Conservation (phyloP, 2,329 filamentous ascomycete genomes). For the Keithomyces neogunnii region DNA sequence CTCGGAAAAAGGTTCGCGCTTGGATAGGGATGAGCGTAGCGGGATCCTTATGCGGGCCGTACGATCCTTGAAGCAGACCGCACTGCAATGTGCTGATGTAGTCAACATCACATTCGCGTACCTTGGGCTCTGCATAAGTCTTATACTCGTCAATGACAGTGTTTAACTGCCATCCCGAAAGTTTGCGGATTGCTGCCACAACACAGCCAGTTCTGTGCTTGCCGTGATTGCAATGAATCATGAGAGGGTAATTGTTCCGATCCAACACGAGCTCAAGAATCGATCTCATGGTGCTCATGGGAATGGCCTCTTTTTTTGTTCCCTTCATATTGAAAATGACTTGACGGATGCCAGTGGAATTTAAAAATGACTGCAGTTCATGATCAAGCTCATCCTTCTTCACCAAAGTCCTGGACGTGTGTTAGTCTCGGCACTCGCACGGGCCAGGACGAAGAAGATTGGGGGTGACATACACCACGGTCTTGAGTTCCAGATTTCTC, state of each 20-base stretch:
- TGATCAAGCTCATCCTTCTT: conserved; percentile 48
- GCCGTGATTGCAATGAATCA: conserved; percentile 91
- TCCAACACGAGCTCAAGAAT: conserved; percentile 68
- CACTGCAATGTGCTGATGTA: conserved; percentile 46
- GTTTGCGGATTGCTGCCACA: conserved; percentile 68
- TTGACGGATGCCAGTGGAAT: conserved; percentile 59
- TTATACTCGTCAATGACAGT: conserved; percentile 66
- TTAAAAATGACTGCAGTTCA: conserved; percentile 53
- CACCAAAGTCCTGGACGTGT: conserved; percentile 46
- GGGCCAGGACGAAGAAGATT: conserved; percentile 4
- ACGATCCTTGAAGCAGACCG: conserved; percentile 21
- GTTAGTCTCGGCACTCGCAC: conserved; percentile 8
- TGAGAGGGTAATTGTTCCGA: conserved; percentile 64
- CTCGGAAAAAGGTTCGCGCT: conserved; percentile 31
- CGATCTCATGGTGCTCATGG: conserved; percentile 56
- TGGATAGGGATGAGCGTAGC: conserved; percentile 16
- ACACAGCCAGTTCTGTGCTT: conserved; percentile 90
- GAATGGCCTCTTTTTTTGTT: conserved; percentile 76
- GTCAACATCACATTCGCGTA: conserved; percentile 49
- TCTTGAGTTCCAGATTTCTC: conserved; percentile 60
- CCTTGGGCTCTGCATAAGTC: conserved; percentile 52
- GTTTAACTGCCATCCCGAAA: conserved; percentile 57
- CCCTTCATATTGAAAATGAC: conserved; percentile 70
- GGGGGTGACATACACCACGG: conserved; percentile 56
- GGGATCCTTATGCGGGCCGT: conserved; percentile 5